Conservation (phyloP, 83 land plant species). For the Larix sibirica region DNA sequence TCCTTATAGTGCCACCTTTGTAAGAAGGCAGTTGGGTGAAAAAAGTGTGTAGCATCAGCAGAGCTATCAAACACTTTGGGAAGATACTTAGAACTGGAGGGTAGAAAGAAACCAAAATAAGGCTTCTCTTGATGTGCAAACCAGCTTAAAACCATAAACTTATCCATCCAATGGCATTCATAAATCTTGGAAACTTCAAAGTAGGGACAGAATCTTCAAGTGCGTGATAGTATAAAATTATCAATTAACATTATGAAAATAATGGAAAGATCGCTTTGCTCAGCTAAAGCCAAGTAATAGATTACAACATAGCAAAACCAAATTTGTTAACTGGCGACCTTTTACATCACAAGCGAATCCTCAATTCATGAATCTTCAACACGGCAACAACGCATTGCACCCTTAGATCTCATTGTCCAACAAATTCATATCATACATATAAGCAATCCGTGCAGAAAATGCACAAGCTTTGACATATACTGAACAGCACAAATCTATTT, state of each 20-base stretch:
- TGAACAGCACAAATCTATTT: background rate
- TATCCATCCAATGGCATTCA: background rate
- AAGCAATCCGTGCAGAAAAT: background rate
- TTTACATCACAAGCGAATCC: background rate
- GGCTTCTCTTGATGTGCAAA: background rate
- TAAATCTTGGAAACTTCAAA: background rate
- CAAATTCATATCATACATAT: background rate
- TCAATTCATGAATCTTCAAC: background rate
- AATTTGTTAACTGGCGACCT: background rate
- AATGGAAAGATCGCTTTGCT: background rate
- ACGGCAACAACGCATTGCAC: background rate
- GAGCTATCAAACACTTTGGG: background rate
- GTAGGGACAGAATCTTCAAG: background rate
- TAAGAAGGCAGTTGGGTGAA: background rate
- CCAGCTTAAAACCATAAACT: background rate
- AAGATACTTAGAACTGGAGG: background rate
- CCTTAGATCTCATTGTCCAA: background rate
- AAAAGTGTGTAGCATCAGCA: background rate
- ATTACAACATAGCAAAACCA: background rate
- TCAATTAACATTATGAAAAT: background rate
- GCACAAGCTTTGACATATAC: background rate
- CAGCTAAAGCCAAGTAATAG: background rate
- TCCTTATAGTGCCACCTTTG: background rate
- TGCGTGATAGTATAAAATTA: background rate
- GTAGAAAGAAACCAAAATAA: background rate